Base-by-base conservation (phyloP, 352 stramenopile genomes). In the Phytophthora pluvialis region DNA sequence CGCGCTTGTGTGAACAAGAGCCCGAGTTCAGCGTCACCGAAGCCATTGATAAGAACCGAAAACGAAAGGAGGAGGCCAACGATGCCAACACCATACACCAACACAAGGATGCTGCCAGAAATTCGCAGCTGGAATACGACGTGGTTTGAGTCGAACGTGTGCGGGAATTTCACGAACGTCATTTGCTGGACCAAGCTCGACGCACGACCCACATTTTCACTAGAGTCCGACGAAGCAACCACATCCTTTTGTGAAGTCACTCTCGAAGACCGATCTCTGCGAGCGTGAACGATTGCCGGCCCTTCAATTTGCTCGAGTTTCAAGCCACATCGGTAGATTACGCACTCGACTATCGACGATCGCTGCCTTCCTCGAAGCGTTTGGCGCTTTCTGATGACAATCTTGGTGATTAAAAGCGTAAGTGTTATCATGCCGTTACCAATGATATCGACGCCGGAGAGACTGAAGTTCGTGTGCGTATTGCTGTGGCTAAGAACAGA, bases 371-470 rank as follows among this genome's bases (percentile, higher is more conserved):
- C 12, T 5, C 39, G 31, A 1, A 73, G 36, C 3, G 44, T 26
- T 28, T 26, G 16, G 3, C 64, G 55, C n/a, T 77, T 74, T n/a
- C 53, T 40, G 4, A 66, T 58, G 7, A 61, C 60, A 35, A 74
- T 67, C 35, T 73, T 74, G 3, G 45, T 44, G 26, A 76, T 44
- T 4, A 69, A 36, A 4, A 73, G 49, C 5, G 33, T 48, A 15
- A 76, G 64, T 5, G 67, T 79, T 25, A 74, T 29, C 40, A 77
- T 28, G 1, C 50, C 48, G 28, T 74, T 77, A 11, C 28, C 58
- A 28, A 74, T 67, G 7, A 77, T 25, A 38, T 79, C 63, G 0
- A 45, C 29, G 33, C 46, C 45, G 1, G 53, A 55, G 38, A 73
- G 72, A 26, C 42, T 26, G 28, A 46, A 38, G 4, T 42, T 25